Percentiles rank a stretch among this genome's conserved stretches.
These are phyloP conservation scores for Lolium multiflorum DNA, from an alignment of 176 grass and related monocot genomes.

Conservation along the genomic window DNA sequence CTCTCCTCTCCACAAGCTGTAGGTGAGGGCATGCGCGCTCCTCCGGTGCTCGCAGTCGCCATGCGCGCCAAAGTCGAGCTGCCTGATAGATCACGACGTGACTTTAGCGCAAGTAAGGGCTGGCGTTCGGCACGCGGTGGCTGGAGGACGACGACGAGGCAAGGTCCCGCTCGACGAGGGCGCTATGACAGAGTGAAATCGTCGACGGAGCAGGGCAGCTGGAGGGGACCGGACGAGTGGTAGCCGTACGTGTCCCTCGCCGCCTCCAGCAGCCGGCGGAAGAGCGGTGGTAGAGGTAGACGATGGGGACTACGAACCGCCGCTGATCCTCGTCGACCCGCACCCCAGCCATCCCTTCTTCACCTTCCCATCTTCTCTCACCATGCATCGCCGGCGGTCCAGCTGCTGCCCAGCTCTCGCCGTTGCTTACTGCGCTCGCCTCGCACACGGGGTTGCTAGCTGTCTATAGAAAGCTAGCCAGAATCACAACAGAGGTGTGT, in stretches of 20 bases:
- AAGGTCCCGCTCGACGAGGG: conserved; percentile 66
- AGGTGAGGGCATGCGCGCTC: too few relatives aligned
- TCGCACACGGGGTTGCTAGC: too few relatives aligned
- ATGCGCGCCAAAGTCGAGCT: too few relatives aligned
- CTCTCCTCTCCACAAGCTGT: too few relatives aligned
- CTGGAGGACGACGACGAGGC: background rate
- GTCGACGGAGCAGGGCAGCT: conserved; percentile 82
- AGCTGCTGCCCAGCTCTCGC: background rate
- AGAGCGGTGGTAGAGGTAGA: conserved; percentile 88
- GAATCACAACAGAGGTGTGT: too few relatives aligned
- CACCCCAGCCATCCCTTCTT: conserved; percentile 91
- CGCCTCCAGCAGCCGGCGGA: conserved; percentile 67
- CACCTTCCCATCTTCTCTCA: conserved; percentile 78
- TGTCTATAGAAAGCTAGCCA: too few relatives aligned
- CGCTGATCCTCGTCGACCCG: conserved; percentile 59
- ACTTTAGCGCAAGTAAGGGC: conserved; percentile 54
- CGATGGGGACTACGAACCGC: conserved; percentile 87
- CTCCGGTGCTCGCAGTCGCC: too few relatives aligned
- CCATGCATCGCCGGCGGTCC: conserved; percentile 46
- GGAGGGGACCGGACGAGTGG: conserved; percentile 56
- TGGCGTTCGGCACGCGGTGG: too few relatives aligned
- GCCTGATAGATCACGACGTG: background rate
- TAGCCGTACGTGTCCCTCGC: conserved; percentile 82
- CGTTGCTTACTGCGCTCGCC: conserved; percentile 4
- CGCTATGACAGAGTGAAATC: conserved; percentile 78